Base-by-base conservation (phyloP, 2,329 filamentous ascomycete species). In the Botrytis pseudocinerea region DNA sequence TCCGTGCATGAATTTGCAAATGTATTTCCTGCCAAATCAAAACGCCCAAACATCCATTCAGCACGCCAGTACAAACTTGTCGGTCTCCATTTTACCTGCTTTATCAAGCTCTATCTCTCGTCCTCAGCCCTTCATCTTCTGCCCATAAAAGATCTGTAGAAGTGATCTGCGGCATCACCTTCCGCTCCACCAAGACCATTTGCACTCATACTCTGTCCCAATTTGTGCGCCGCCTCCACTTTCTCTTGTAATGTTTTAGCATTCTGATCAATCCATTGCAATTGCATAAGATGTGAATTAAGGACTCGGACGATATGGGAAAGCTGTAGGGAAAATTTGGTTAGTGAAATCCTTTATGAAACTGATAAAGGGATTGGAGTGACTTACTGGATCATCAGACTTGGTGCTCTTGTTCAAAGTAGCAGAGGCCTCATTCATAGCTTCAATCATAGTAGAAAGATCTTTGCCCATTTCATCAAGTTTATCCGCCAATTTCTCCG, bases 301-400 rank as follows among this genome's bases (percentile, higher is more conserved):
- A 99, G 91, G 68, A 98, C 94, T 76, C 94, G 92, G 70, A 98
- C 95, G 79, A 99, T 97, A 83, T 98, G 94, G 78, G 94, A 95
- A 80, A 98, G 87, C 92, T 98, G 81, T 51, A 70, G 60, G 59
- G 28, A 16, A 7, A 7, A 40, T 63, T 42, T 5, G 16, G 69
- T 79, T 73, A 79, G 76, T 71, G 25, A 9, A 66, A 65, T 62
- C 32, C 40, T 40, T 2, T n/a, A 16, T 18, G 1, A 20, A 8
- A 3, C 35, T 48, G 57, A 70, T 35, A 22, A 4, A 44, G 16
- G 18, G 18, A 40, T 35, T 62, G 16, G 7, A 61, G 44, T 20
- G 22, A 87, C 91, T 84, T 87, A 96, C 93, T 77, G 93, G 93
- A 83, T 96, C 93, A 82, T 96, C 93, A 42, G 93, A 89, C 83